Evolutionary conservation across 2,329 filamentous ascomycete species (phyloP), one percentile per base, ranked within the genome.

Genomic region (Calonectria hawksworthii): DNA sequence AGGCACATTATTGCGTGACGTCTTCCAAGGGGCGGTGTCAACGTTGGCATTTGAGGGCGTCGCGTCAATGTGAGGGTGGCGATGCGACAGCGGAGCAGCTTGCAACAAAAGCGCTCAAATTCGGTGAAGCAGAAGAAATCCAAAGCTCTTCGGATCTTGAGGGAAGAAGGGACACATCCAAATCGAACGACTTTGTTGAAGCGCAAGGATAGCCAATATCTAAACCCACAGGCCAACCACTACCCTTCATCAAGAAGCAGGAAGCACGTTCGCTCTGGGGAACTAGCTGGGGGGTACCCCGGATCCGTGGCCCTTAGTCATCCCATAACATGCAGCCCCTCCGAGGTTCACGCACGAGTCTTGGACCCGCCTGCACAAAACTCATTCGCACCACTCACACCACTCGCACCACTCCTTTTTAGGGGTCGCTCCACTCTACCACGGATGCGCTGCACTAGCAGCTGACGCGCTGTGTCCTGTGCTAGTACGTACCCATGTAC

Each of bases 1-100:
- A 28, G 59, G 71, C 65, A 77, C 77, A 81, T 81, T 73, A 63
- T 76, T 78, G 75, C 74, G 78, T 78, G 76, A 77, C 66, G 74
- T 75, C 67, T 77, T 32, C 26, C 47, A 41, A 36, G 72, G 59
- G 52, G 66, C 30, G 50, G 66, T 74, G 50, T 32, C 44, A 23
- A 56, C 8, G 32, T 44, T 59, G 9, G 56, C 28, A 56, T 32
- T 65, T 28, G 50, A 59, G 51, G 56, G 66, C n/a, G 63, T 68
- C 68, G 72, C 67, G 72, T 71, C 44, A 65, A 68, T 65, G 67
- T 38, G 71, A 65, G 28, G 50, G 52, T 41, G 28, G 56, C 32
- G 36, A 72, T 67, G 73, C 50, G 65, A 56, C 56, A n/a, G 23
- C 56, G 56, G 6, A 28, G 23, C 36, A 18, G 36, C 23, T 34